Percentiles rank a stretch among this genome's conserved stretches.
Conservation (phyloP, 2,329 filamentous ascomycete species). For the Monosporascus sp. region DNA sequence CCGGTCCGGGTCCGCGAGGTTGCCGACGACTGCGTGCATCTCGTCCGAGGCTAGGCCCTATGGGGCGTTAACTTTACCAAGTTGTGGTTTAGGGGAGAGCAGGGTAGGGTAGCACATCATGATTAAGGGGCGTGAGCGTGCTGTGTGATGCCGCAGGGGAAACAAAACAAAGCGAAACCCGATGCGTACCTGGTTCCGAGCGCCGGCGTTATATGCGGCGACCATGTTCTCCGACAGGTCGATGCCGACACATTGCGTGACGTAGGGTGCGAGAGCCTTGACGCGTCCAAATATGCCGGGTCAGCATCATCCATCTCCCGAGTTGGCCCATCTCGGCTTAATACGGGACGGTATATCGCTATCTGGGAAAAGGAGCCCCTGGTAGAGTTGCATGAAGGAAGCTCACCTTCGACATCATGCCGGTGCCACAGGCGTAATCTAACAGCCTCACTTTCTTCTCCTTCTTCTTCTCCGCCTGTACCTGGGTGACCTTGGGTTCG, state of each 20-base stretch:
- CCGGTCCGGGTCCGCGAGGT: slow-evolving; percentile 44
- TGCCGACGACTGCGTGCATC: slow-evolving; percentile 52
- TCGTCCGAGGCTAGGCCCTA: slow-evolving; percentile 46
- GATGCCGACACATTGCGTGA: slow-evolving; percentile 59
- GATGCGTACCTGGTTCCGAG: slow-evolving; percentile 43
- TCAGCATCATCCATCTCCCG: neutral
- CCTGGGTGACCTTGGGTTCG: slow-evolving; percentile 26
- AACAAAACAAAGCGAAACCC: too few relatives aligned
- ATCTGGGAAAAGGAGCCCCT: neutral
- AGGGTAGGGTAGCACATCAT: too few relatives aligned
- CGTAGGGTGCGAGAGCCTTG: slow-evolving; percentile 55
- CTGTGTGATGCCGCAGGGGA: too few relatives aligned
- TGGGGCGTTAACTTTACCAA: neutral
- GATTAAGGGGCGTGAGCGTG: too few relatives aligned
- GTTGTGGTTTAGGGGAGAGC: neutral
- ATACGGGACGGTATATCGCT: neutral
- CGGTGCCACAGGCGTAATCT: slow-evolving; percentile 74
- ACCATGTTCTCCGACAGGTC: slow-evolving; percentile 71
- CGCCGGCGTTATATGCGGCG: slow-evolving; percentile 57
- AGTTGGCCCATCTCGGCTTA: too few relatives aligned
- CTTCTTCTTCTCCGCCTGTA: slow-evolving; percentile 16
- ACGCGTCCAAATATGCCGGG: neutral
- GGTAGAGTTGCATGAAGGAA: slow-evolving; percentile 5
- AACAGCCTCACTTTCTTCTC: slow-evolving; percentile 47
- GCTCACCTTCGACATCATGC: slow-evolving; percentile 57